phyloP scores from a whole-genome alignment of 345 rosid species.

The Syzygium grande region DNA sequence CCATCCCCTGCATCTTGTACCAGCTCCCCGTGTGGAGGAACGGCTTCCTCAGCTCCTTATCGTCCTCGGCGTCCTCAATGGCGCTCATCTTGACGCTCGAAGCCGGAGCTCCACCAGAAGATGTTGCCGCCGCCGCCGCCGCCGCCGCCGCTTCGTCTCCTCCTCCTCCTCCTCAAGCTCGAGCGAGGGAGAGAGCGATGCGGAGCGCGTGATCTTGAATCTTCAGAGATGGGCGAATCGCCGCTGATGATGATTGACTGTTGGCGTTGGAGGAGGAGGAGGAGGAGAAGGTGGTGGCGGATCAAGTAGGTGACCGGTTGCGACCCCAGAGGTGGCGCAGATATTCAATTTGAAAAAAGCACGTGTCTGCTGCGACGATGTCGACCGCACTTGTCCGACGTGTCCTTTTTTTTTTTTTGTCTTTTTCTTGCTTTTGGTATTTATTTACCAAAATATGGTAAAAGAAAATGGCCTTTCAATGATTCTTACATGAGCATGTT shows the following conservation, averaged over 20 bases:
- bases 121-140: neutral
- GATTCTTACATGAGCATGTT: too few relatives aligned
- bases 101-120: neutral
- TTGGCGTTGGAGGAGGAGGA: neutral
- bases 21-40: conserved; percentile 71
- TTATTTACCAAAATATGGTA: neutral
- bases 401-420: neutral
- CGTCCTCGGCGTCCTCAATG: conserved; percentile 48
- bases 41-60: conserved; percentile 46
- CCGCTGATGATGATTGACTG: neutral
- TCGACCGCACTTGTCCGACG: neutral
- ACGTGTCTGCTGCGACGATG: neutral
- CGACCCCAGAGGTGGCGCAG: neutral
- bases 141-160: neutral
- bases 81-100: conserved; percentile 24
- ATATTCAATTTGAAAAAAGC: neutral
- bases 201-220: too few relatives aligned
- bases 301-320: neutral
- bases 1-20: conserved; percentile 41
- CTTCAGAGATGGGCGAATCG: too few relatives aligned
- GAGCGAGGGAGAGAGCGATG: too few relatives aligned
- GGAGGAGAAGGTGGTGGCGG: neutral
- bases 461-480: neutral
- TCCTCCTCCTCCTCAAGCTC: neutral
- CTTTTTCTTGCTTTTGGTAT: too few relatives aligned